Evolutionary conservation across 148 eudicot genomes (phyloP).

Genomic region (Pouteria glomerata): DNA sequence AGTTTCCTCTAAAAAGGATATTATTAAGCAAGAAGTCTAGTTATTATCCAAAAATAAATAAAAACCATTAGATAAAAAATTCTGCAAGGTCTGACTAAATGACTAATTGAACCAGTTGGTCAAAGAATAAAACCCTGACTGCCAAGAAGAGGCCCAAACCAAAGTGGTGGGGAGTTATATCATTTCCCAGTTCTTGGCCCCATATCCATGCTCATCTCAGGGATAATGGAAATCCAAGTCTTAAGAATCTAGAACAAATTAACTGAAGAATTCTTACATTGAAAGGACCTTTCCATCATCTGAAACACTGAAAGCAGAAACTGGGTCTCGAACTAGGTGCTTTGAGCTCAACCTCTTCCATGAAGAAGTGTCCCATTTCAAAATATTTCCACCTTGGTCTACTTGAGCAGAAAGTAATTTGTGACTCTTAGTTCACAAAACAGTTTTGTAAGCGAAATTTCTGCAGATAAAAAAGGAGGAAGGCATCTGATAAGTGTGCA

Average conservation of each 20-base stretch:
- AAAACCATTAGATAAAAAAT: too few species aligned
- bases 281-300: constrained; percentile 80
- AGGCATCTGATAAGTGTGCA: constrained; percentile 14
- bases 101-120: too few species aligned
- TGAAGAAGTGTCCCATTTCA: constrained; percentile 58
- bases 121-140: too few species aligned
- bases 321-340: constrained; percentile 51
- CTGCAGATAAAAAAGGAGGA: constrained; percentile 1
- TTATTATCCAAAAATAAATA: too few species aligned
- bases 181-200: not conserved
- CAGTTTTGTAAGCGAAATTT: not conserved
- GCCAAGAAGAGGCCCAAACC: too few species aligned
- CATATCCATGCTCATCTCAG: not conserved
- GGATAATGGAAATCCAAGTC: not conserved
- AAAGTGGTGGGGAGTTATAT: not conserved
- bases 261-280: constrained; percentile 42
- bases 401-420: constrained; percentile 5
- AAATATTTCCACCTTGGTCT: constrained; percentile 76
- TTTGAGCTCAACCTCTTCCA: constrained; percentile 74
- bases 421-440: not conserved
- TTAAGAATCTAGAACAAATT: not conserved
- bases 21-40: too few species aligned
- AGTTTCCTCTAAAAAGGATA: too few species aligned
- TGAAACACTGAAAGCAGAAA: constrained; percentile 78
- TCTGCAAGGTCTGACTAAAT: too few species aligned